Base-by-base conservation (phyloP, 805 yeast species). In the Wickerhamiella cacticola region DNA sequence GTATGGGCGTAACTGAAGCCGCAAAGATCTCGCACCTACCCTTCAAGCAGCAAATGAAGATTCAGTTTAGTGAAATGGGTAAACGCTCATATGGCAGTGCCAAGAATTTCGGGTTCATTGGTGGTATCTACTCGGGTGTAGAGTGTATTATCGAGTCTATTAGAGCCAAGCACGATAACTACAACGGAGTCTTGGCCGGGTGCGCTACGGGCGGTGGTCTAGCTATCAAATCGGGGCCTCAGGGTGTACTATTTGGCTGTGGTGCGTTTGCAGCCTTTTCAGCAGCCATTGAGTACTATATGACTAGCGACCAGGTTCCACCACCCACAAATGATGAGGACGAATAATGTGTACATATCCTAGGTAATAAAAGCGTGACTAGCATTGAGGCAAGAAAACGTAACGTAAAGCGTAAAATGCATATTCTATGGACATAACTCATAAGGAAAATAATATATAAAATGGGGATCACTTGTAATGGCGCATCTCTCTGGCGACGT, bases 241-340 rank as follows among this genome's bases (percentile, higher is more conserved):
- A 80, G 57, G 94, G 95, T 24, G 92, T 95, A 0, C 57, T 79
- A 22, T 63, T 88, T 50, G 98, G 98, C 1, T 92, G 97, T 71
- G 96, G 94, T 23, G 98, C 96, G 7, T 92, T 92, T 68, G 96
- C 97, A 2, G 95, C 92, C 6, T 92, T 92, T 63, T 81, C 94
- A 48, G 53, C 65, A 3, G 68, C 66, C 4, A 59, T 88, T 50
- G 96, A 88, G 61, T 62, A 82, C 55, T 88, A 88, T 58, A 73
- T 88, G 81, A 75, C 88, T 56, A 78, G 83, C 56, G 96, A 87
- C 55, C 74, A 80, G 60, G 79, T 80, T 3, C 74, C 75, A 42
- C 96, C 97, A 21, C 96, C 97, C 16, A 61, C 71, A 41, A 80
- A 83, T 59, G 97, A 92, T 67, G 92, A 87, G 65, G 94, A 87